These are phyloP conservation scores for Heterobasidion occidentale DNA, from an alignment of 1,284 basidiomycete genomes.

Conservation along the genomic window DNA sequence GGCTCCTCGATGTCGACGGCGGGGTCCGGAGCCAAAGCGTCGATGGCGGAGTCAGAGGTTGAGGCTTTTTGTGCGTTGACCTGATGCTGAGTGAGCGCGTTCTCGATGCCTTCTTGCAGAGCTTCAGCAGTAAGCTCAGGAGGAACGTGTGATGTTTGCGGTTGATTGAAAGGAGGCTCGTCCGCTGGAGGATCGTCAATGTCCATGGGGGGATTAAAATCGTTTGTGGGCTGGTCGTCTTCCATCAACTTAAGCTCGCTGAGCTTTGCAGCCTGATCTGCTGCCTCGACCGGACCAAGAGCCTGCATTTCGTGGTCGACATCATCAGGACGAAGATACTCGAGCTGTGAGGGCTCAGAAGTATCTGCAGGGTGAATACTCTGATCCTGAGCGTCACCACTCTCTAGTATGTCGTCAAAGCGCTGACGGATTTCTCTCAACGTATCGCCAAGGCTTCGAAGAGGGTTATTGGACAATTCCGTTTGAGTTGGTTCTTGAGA, in stretches of 20 bases:
- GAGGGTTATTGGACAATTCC: constrained; percentile 42
- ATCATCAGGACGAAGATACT: constrained; percentile 78
- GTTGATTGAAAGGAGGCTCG: constrained; percentile 18
- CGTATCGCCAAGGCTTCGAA: constrained; percentile 83
- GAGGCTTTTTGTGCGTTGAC: constrained; percentile 14
- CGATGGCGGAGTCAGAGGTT: constrained; percentile 5
- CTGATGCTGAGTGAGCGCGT: constrained; percentile 36
- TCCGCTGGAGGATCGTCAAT: constrained; percentile 28
- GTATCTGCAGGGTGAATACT: constrained; percentile 24
- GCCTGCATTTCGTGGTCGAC: constrained; percentile 80
- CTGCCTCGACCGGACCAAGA: constrained; percentile 71
- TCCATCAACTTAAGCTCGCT: constrained; percentile 75
- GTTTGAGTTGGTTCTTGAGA: constrained; percentile 30
- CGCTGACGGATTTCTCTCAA: constrained; percentile 79
- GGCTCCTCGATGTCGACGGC: constrained; percentile 27
- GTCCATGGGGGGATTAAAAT: constrained; percentile 31
- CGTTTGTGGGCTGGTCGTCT: constrained; percentile 36
- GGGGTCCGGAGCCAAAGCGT: constrained; percentile 22
- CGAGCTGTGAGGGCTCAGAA: constrained; percentile 52
- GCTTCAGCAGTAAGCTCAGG: constrained; percentile 25
- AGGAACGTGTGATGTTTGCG: constrained; percentile 13
- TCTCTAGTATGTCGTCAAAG: constrained; percentile 78
- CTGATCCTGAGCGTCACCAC: constrained; percentile 26
- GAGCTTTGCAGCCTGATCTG: constrained; percentile 79
- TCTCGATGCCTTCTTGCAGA: constrained; percentile 32